Evolutionary conservation across 2,329 filamentous ascomycete genomes (phyloP).

Genomic region (Aspergillus sp.): DNA sequence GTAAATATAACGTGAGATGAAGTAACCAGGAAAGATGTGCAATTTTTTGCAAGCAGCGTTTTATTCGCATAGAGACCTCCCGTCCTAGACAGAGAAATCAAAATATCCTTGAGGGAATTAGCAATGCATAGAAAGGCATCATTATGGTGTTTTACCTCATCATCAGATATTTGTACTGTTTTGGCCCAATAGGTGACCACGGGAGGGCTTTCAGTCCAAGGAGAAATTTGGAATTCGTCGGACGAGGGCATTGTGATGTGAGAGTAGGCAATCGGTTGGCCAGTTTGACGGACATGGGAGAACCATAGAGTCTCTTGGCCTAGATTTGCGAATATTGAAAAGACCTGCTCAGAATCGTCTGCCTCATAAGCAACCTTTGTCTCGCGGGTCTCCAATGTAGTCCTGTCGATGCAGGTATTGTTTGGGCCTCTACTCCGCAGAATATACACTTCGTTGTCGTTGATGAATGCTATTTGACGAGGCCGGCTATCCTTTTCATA

Average conservation of each 20-base stretch:
- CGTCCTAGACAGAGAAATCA: conserved; percentile 69
- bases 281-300: conserved; percentile 27
- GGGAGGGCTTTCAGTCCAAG: conserved; percentile 34
- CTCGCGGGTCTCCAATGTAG: conserved; percentile 33
- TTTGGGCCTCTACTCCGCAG: conserved; percentile 37
- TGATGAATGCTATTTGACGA: conserved; percentile 49
- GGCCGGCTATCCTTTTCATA: conserved; percentile 30
- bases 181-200: conserved; percentile 41
- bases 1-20: conserved; percentile 84
- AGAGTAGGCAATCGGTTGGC: conserved; percentile 32
- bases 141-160: conserved; percentile 33
- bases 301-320: conserved; percentile 40
- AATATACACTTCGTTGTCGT: conserved; percentile 44
- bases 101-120: conserved; percentile 40
- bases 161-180: conserved; percentile 36
- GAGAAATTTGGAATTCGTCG: conserved; percentile 18
- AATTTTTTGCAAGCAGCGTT: conserved; percentile 74
- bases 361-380: conserved; percentile 32
- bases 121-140: neutral
- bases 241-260: conserved; percentile 22
- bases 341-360: conserved; percentile 33
- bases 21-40: conserved; percentile 85
- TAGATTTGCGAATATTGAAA: conserved; percentile 38
- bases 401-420: conserved; percentile 32
- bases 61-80: conserved; percentile 79